Evolutionary conservation across 1,139 yeast genomes (phyloP).

Genomic region (Trichomonascaceae sp.): DNA sequence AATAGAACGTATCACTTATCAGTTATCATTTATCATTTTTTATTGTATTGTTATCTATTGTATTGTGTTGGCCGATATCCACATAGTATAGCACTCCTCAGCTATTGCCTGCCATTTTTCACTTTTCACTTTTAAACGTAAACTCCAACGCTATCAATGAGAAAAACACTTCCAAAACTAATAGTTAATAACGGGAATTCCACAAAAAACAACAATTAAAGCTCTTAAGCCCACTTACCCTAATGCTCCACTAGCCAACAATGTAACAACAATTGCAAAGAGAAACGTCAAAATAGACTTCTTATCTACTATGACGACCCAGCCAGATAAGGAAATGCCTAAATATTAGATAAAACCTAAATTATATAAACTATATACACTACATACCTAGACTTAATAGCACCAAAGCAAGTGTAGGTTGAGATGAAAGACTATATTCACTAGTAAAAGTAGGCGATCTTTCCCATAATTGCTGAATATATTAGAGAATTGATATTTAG

Average conservation of each 20-base stretch:
- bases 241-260: conserved; percentile 29
- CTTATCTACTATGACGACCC: conserved; percentile 24
- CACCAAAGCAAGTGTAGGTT: neutral
- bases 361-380: neutral
- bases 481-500: neutral
- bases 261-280: conserved; percentile 21
- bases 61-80: no score
- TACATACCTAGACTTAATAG: neutral
- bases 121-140: conserved; percentile 30
- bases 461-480: neutral
- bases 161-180: conserved; percentile 34
- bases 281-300: conserved; percentile 19
- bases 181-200: conserved; percentile 4
- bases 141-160: conserved; percentile 36
- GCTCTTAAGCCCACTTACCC: conserved; percentile 25
- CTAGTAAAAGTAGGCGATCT: neutral
- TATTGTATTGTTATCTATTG: no score
- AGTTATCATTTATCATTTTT: no score
- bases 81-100: no score
- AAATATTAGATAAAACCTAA: neutral
- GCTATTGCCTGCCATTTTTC: neutral
- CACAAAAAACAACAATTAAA: neutral
- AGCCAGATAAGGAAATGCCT: conserved; percentile 23
- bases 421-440: neutral
- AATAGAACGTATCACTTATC: no score